Conservation (phyloP, 306 rosid species). For the Canavalia gladiata region DNA sequence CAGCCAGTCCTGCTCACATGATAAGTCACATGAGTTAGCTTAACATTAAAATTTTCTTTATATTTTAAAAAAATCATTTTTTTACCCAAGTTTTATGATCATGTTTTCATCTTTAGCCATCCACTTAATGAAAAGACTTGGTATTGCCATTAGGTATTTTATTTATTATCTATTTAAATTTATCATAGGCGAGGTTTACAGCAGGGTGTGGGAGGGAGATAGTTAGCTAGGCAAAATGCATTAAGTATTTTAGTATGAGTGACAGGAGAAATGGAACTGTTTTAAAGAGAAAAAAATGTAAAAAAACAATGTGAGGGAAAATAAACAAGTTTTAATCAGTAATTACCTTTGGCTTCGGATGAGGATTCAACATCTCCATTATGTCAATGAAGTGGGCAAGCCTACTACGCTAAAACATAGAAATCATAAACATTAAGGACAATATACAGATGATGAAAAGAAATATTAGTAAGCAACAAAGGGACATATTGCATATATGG, state of each 20-base stretch:
- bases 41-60: background rate
- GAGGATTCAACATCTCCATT: conserved; percentile 94
- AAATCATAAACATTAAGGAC: conserved; percentile 19
- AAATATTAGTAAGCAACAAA: conserved; percentile 30
- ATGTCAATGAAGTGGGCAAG: conserved; percentile 92
- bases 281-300: conserved; percentile 10
- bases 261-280: conserved; percentile 23
- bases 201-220: background rate
- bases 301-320: conserved; percentile 17
- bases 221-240: background rate
- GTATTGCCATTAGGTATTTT: background rate
- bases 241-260: background rate
- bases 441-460: conserved; percentile 4
- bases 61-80: background rate
- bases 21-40: conserved; percentile 2
- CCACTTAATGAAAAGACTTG: conserved; percentile 1
- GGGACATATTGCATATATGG: conserved; percentile 25
- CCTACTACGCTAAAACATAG: conserved; percentile 74
- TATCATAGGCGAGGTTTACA: background rate
- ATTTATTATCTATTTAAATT: background rate
- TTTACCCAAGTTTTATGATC: conserved; percentile 13
- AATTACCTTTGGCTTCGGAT: conserved; percentile 89
- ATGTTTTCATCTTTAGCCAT: conserved; percentile 16
- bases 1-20: conserved; percentile 77
- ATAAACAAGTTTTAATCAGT: background rate